Base-by-base conservation (phyloP, 2,329 filamentous ascomycete genomes). In the Epichloe sibirici region DNA sequence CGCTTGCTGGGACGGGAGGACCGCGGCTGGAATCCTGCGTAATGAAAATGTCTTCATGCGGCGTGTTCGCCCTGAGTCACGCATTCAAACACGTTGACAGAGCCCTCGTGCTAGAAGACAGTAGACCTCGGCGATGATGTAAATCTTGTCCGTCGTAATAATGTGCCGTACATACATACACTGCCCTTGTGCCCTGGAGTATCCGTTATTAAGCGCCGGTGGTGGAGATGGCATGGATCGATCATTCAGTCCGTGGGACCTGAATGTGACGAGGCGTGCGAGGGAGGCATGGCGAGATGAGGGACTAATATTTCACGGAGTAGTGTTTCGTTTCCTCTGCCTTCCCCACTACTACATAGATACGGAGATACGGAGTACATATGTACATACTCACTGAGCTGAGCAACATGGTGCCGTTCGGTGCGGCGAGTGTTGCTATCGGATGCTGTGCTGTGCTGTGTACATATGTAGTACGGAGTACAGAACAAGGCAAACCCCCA, bases 261-360 rank as follows among this genome's bases (percentile, higher is more conserved):
- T 35, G 11, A n/a, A 43, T 48, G 51, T 40, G 44, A 50, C 47
- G 48, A 21, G 17, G 17, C 17, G 17, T 21, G 17, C 17, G 17
- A 53, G 48, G 48, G 51, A 52, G 39, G 25, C 45, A 17, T 39
- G 15, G 46, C 6, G 34, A 43, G 34, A 48, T 17, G 44, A 48
- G 17, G 35, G 40, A 44, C 23, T 44, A 17, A 17, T 17, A 21
- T 23, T 31, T 31, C 9, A 31, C 31, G 17, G 17, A 21, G 17
- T 45, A 47, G 45, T 43, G 34, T 49, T 49, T 54, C 53, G 49
- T 42, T 52, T 47, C 53, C 49, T 52, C 44, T 40, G 44, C 42
- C 39, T 37, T 48, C 51, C 17, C 53, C 53, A 51, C 51, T 48
- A 23, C 9, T 25, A 25, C 23, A 25, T 5, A 21, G 17, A 21